phyloP scores from a whole-genome alignment of 2,329 filamentous ascomycete genomes.

The Aaosphaeria arxii region DNA sequence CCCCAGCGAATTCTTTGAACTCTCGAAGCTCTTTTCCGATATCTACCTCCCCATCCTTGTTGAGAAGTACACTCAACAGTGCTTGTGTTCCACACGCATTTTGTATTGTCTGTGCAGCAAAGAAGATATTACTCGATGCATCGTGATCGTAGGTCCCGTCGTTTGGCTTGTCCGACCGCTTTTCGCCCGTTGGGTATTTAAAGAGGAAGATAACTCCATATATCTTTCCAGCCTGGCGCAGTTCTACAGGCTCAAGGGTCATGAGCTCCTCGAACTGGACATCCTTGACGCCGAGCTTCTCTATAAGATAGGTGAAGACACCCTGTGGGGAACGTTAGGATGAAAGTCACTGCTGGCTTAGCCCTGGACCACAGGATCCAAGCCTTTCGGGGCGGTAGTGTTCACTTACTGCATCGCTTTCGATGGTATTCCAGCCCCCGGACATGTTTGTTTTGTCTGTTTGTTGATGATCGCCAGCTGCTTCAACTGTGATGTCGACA shows the following conservation, averaged over 20 bases:
- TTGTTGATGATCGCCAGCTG: background rate
- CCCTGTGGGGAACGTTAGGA: conserved; percentile 53
- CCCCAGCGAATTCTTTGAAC: conserved; percentile 86
- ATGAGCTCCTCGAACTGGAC: conserved; percentile 98
- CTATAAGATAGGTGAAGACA: conserved; percentile 95
- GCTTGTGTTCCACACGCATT: conserved; percentile 98
- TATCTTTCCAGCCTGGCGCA: conserved; percentile 60
- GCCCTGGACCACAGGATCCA: background rate
- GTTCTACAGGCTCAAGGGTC: conserved; percentile 74
- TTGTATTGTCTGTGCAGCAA: conserved; percentile 95
- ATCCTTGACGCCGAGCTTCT: conserved; percentile 84
- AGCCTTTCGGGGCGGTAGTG: too few relatives aligned
- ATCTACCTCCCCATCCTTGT: conserved; percentile 69
- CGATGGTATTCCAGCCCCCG: conserved; percentile 95
- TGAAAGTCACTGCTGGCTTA: background rate
- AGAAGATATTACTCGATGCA: conserved; percentile 79
- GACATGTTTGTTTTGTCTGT: conserved; percentile 23
- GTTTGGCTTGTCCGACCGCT: conserved; percentile 64
- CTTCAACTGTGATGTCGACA: conserved; percentile 1
- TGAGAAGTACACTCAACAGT: conserved; percentile 84
- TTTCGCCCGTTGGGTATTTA: conserved; percentile 78
- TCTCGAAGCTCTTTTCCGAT: conserved; percentile 69
- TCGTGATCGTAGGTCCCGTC: conserved; percentile 79
- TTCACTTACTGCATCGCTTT: conserved; percentile 81
- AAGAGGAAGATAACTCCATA: conserved; percentile 99